A percentile compares a stretch with the other conserved stretches of the same genome.
Conservation (phyloP, 2,329 filamentous ascomycete species). For the Sarocladiaceae sp. region DNA sequence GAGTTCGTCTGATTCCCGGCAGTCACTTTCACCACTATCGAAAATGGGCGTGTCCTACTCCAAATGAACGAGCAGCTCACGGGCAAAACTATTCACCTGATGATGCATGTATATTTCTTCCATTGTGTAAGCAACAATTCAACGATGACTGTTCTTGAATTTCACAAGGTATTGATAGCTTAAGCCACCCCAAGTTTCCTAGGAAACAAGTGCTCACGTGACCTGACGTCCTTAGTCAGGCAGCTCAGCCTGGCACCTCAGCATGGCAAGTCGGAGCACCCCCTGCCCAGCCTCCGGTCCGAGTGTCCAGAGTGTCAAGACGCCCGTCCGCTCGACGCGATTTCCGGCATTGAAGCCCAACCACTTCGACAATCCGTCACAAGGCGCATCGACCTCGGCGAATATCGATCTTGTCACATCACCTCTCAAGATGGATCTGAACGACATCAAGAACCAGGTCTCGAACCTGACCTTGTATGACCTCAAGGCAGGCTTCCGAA, state of each 20-base stretch:
- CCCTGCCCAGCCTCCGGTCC: constrained; percentile 4
- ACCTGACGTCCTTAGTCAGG: background rate
- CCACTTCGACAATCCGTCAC: background rate
- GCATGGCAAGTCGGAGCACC: no score
- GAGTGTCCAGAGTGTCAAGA: constrained; percentile 7
- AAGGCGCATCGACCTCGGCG: background rate
- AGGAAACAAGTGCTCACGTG: no score
- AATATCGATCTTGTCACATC: background rate
- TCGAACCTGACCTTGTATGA: constrained; percentile 92
- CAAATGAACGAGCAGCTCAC: no score
- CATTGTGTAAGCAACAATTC: no score
- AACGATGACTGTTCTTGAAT: no score
- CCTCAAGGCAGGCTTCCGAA: constrained; percentile 87
- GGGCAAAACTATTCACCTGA: no score
- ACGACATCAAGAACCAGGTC: constrained; percentile 77
- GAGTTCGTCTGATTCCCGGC: background rate
- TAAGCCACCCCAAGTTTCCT: no score
- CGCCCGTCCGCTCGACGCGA: constrained; percentile 6
- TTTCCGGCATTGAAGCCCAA: background rate
- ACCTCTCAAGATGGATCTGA: constrained; percentile 67
- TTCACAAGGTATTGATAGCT: no score
- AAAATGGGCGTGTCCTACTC: no score
- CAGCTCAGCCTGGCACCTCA: no score
- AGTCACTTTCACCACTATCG: background rate
- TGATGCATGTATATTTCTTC: no score